A percentile compares a stretch with the other conserved stretches of the same genome.
Evolutionary conservation across 352 stramenopile species (phyloP).

Genomic region (Globisporangium polare): DNA sequence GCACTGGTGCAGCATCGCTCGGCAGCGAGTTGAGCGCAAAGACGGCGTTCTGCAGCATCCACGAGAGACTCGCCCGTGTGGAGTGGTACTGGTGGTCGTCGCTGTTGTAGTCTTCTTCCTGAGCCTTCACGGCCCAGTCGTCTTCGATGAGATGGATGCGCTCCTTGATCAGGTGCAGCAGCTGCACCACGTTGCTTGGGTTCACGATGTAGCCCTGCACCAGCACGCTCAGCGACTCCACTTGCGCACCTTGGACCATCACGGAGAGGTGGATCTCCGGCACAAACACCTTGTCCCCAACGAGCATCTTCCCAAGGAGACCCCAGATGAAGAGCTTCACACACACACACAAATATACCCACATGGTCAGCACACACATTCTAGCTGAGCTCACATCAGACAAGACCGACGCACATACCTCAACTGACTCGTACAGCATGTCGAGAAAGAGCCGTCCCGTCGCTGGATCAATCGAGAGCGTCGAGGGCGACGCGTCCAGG

Average conservation of each 20-base stretch:
- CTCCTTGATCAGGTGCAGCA: constrained; percentile 71
- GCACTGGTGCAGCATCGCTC: constrained; percentile 61
- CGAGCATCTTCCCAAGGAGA: constrained; percentile 52
- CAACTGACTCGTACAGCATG: constrained; percentile 72
- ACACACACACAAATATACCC: not conserved
- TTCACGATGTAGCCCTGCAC: constrained; percentile 80
- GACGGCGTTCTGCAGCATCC: constrained; percentile 80
- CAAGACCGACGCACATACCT: constrained; percentile 21
- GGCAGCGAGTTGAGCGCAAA: constrained; percentile 87
- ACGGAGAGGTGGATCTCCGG: constrained; percentile 80
- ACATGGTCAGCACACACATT: not conserved
- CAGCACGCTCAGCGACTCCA: constrained; percentile 79
- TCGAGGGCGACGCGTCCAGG: constrained; percentile 81
- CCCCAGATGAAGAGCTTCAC: constrained; percentile 69
- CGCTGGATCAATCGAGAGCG: constrained; percentile 72
- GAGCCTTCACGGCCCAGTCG: constrained; percentile 55
- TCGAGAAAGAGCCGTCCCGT: constrained; percentile 78
- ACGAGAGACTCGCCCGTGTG: constrained; percentile 55
- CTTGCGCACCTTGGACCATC: constrained; percentile 70
- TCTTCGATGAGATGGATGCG: constrained; percentile 81
- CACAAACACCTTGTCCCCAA: constrained; percentile 41
- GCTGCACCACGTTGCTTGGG: constrained; percentile 37
- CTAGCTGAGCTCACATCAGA: not conserved
- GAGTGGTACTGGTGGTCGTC: constrained; percentile 20
- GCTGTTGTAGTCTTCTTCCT: constrained; percentile 18